Evolutionary conservation across 345 rosid genomes (phyloP), one percentile per base, ranked within the genome.

Genomic region (Syzygium jambos): DNA sequence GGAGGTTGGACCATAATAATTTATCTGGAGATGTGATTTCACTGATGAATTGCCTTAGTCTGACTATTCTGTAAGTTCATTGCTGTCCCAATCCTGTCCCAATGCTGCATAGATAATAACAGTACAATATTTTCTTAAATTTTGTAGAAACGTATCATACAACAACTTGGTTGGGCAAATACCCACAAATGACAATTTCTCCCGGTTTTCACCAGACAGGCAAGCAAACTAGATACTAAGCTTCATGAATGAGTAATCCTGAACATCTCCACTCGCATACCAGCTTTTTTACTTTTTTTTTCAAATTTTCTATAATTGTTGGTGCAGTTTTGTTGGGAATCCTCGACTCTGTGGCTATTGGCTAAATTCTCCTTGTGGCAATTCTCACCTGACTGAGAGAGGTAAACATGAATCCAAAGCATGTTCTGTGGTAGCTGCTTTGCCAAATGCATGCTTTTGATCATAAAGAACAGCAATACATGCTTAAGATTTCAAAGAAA

Each of bases 121-220:
- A 27, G 84, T 82, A 12, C 68, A 34, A 84, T 8, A 19, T 86
- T 55, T 86, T 52, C 34, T 59, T 54, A 52, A 82, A 86, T 27
- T 22, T 25, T 7, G 91, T 91, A 98, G 99, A 89, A 96, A 98
- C 87, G 95, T 98, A 51, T 98, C 99, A 27, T 92, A 94, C 87
- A 98, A 98, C 92, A 88, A 93, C 91, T 92, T 98, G 53, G 95
- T 85, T 5, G 99, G 99, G 15, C 92, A 93, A 84, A 92, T 98
- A 89, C 97, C 99, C 63, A 92, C 93, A 78, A 90, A 91, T 89
- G 94, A 95, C 89, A 96, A 96, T 92, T 95, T 96, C 88, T 90
- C 98, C 84, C 94, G 95, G 88, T 98, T 98, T 90, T 87, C 93
- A 4, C 91, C 93, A 2, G 93, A 96, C 91, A 96, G 98, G 98